Base-by-base conservation (phyloP, 768 basidiomycete genomes). In the Auricularia sp. region DNA sequence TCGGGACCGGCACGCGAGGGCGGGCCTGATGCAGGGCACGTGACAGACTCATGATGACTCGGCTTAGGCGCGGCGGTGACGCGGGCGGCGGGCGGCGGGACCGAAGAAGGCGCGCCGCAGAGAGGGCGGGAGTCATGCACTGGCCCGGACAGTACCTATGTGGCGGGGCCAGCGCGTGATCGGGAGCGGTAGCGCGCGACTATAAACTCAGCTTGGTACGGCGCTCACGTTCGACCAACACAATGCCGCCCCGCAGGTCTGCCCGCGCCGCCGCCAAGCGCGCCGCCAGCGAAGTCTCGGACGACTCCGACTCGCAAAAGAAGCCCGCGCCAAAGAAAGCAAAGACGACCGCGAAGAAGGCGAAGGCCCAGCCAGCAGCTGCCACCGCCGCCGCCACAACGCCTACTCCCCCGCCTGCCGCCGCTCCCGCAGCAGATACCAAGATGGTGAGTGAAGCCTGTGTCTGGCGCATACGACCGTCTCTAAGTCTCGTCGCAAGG, bases 391-490 rank as follows among this genome's bases (percentile, higher is more conserved):
- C 56, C 47, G 36, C 64, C 12, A 67, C 70, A 64, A 68, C 67
- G 61, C 33, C 51, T 21, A n/a, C 35, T 10, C 3, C 65, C 35
- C 34, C 64, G 33, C 33, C 64, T 23, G 7, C 54, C 14, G 14
- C 71, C 3, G 64, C 64, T 29, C 61, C 69, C 16, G 65, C 69
- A 3, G 58, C 68, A 0, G 67, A 68, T n/a, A 71, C 75, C 68
- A 83, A 83, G 67, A 81, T 82, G 80, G 81, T 80, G 63, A 67
- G 68, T 35, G 16, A 56, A 8, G 39, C 21, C 6, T 18, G 21
- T 44, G 6, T 36, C 35, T 29, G 54, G 11, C 42, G 44, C 58
- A 23, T 47, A 7, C 47, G 58, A 2, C 34, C n/a, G 23, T 44
- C 60, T 61, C 44, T 66, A 54, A 63, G 39, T 42, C 67, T 56